Evolutionary conservation across 495 filamentous ascomycete species (phyloP), one percentile per base, ranked within the genome.

Genomic region (Penicillium salamii): DNA sequence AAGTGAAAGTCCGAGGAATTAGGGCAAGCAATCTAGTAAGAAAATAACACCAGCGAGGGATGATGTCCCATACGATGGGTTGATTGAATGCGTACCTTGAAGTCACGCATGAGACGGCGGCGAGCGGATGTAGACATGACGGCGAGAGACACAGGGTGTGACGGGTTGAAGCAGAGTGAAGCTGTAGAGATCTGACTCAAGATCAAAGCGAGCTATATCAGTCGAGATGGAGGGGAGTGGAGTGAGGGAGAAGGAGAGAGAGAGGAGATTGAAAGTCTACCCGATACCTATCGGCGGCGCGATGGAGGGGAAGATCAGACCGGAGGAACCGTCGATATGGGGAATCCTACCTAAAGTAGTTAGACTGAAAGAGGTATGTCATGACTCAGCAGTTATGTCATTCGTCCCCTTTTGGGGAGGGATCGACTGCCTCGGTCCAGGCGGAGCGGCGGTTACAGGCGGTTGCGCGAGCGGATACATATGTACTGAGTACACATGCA

Each of bases 101-200:
- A 96, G 76, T 97, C 91, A 58, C 91, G 86, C 91, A 97, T 97
- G 59, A 97, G 79, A 67, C 91, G 90, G 60, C 91, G 89, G 59
- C 91, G 89, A 49, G 91, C 91, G 56, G 91, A 84, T 53, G 91
- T 96, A 57, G 91, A 96, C 91, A 97, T 97, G 23, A 61, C 56
- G 55, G 54, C 23, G 56, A 51, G 54, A 50, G 59, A 45, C 20
- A 5, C 33, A 19, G n/a, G 20, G n/a, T 12, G 29, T 12, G 7
- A 35, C n/a, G n/a, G 6, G 7, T 26, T 15, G 11, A 36, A 46
- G 3, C 20, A 17, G 28, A 26, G 15, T 48, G 29, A 32, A 32
- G 34, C 17, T 29, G 39, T 44, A 47, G 35, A 33, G 14, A 46
- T 35, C 17, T 31, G 39, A 14, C 37, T 41, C 32, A 19, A 50